phyloP scores from a whole-genome alignment of 345 rosid genomes.

The Corchorus olitorius region DNA sequence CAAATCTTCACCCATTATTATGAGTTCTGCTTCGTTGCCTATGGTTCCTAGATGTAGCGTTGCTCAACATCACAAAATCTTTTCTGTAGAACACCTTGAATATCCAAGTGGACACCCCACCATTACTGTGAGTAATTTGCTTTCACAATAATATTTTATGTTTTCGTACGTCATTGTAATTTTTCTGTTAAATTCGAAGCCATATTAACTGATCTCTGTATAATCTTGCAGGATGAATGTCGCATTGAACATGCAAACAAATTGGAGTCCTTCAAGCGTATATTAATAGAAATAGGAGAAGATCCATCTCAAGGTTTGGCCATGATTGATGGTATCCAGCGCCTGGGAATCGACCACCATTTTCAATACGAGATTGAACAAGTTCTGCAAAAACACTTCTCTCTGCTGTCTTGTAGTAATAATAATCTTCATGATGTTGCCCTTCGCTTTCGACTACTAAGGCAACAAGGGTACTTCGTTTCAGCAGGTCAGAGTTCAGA shows the following conservation, averaged over 20 bases:
- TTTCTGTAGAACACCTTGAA: neutral
- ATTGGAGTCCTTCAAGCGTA: slow-evolving; percentile 27
- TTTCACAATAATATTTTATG: too few species aligned
- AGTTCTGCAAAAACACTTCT: slow-evolving; percentile 29
- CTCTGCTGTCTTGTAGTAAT: neutral
- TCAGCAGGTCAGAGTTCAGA: slow-evolving; percentile 24
- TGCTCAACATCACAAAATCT: neutral
- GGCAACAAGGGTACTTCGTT: slow-evolving; percentile 42
- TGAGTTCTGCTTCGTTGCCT: neutral
- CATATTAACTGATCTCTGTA: neutral
- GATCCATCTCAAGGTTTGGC: slow-evolving; percentile 27
- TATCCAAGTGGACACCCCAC: neutral
- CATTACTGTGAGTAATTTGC: neutral
- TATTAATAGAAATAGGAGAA: slow-evolving; percentile 5
- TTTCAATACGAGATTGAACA: slow-evolving; percentile 42
- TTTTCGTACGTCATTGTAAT: too few species aligned
- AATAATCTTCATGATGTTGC: slow-evolving; percentile 33
- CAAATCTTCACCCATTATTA: too few species aligned
- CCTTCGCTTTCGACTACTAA: slow-evolving; percentile 42
- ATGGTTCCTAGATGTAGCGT: neutral
- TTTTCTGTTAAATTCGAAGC: neutral
- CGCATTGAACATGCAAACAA: neutral
- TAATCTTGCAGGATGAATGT: neutral
- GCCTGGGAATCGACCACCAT: slow-evolving; percentile 38
- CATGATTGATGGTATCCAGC: slow-evolving; percentile 46